These are phyloP conservation scores for Scutellaria baicalensis DNA, from an alignment of 257 asterid genomes.

Conservation along the genomic window DNA sequence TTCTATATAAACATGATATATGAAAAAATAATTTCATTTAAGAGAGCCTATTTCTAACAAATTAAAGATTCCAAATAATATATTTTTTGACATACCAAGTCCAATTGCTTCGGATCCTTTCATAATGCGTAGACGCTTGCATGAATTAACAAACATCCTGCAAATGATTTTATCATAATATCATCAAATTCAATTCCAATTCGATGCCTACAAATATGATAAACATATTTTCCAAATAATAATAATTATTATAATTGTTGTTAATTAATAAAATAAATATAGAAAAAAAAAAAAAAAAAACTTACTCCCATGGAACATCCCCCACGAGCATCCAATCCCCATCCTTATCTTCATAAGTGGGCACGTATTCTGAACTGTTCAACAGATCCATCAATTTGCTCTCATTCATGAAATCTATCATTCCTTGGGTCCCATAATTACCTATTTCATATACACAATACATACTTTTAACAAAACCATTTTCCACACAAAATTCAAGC, in stretches of 20 bases:
- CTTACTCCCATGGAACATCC: conserved; percentile 95
- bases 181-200: background rate
- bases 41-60: too few relatives aligned
- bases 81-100: conserved; percentile 25
- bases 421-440: conserved; percentile 43
- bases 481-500: background rate
- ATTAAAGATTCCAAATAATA: too few relatives aligned
- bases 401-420: conserved; percentile 59
- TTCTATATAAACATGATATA: too few relatives aligned
- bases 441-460: conserved; percentile 8
- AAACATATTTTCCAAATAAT: background rate
- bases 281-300: background rate
- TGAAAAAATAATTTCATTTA: too few relatives aligned
- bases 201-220: too few relatives aligned
- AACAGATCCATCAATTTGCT: conserved; percentile 65
- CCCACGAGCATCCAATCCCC: conserved; percentile 99
- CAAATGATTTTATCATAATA: background rate
- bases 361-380: conserved; percentile 78
- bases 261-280: background rate
- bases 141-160: conserved; percentile 52
- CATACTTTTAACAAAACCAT: too few relatives aligned
- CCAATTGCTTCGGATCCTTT: conserved; percentile 65
- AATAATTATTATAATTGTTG: background rate
- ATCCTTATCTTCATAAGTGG: conserved; percentile 89
- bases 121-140: conserved; percentile 61